phyloP scores from a whole-genome alignment of 1,139 yeast genomes.

The Torulaspora globosa region DNA sequence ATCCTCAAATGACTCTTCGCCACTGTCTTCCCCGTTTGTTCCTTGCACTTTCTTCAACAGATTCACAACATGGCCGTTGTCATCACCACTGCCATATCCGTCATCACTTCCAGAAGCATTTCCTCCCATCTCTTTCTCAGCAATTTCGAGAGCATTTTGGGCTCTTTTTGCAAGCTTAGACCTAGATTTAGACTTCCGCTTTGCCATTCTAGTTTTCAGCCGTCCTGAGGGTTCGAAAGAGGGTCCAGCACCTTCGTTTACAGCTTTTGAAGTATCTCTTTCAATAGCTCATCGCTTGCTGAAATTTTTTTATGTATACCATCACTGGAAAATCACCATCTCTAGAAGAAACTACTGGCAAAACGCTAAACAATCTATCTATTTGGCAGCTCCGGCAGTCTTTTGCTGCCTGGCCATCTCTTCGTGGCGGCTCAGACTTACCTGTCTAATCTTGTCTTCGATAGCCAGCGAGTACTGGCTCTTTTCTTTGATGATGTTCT shows the following conservation, averaged over 20 bases:
- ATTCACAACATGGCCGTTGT: constrained; percentile 40
- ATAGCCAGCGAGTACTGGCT: constrained; percentile 33
- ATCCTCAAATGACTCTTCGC: constrained; percentile 50
- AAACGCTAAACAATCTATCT: neutral
- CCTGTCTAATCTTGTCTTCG: constrained; percentile 33
- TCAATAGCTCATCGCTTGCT: constrained; percentile 20
- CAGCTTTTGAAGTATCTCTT: neutral
- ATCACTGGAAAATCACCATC: constrained; percentile 3
- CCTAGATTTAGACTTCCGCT: constrained; percentile 33
- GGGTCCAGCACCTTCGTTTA: constrained; percentile 5
- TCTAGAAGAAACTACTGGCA: no score
- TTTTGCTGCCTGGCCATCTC: constrained; percentile 17
- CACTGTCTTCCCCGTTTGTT: constrained; percentile 28
- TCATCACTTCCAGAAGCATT: constrained; percentile 38
- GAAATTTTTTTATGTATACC: constrained; percentile 17
- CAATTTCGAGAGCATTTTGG: constrained; percentile 50
- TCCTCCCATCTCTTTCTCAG: constrained; percentile 41
- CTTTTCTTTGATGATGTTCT: constrained; percentile 67
- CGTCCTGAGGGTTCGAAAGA: neutral
- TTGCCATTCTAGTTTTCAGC: constrained; percentile 29
- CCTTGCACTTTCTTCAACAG: constrained; percentile 30
- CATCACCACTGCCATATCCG: constrained; percentile 27
- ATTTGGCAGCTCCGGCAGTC: constrained; percentile 2
- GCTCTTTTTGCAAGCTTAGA: constrained; percentile 37
- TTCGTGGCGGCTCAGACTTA: constrained; percentile 28